phyloP scores from a whole-genome alignment of 2,329 filamentous ascomycete genomes.

The Fusarium sp. region DNA sequence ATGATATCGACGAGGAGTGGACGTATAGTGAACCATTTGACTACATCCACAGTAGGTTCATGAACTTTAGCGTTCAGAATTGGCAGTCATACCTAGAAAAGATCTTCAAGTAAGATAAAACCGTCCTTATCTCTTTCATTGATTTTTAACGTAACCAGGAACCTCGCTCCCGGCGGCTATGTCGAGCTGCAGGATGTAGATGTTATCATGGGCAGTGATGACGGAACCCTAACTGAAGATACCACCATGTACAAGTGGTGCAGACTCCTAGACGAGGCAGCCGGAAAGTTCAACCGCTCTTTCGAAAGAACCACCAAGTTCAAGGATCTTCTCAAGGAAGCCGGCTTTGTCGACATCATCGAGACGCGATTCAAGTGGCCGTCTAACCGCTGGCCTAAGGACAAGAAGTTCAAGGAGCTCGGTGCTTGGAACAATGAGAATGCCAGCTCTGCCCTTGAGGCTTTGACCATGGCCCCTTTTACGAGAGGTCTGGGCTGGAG shows the following conservation, averaged over 20 bases:
- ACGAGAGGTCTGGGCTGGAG: slow-evolving; percentile 40
- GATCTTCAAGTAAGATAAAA: background rate
- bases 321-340: slow-evolving; percentile 54
- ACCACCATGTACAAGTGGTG: slow-evolving; percentile 39
- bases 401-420: slow-evolving; percentile 62
- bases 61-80: slow-evolving; percentile 5
- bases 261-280: slow-evolving; percentile 44
- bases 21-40: background rate
- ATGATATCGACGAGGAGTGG: slow-evolving; percentile 5
- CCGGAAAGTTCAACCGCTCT: slow-evolving; percentile 43
- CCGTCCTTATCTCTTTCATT: too few species aligned
- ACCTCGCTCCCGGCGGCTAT: slow-evolving; percentile 30
- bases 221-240: slow-evolving; percentile 32
- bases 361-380: slow-evolving; percentile 62
- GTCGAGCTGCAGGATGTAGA: slow-evolving; percentile 38
- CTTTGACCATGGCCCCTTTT: slow-evolving; percentile 45
- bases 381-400: slow-evolving; percentile 62
- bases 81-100: background rate
- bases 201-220: slow-evolving; percentile 27
- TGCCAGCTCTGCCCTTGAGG: slow-evolving; percentile 41
- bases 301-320: slow-evolving; percentile 38
- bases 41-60: slow-evolving; percentile 12
- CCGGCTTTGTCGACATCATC: slow-evolving; percentile 63
- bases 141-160: background rate
- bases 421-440: slow-evolving; percentile 50